Conservation (phyloP, 163 green algal species). For the Chloromonas sp. region DNA sequence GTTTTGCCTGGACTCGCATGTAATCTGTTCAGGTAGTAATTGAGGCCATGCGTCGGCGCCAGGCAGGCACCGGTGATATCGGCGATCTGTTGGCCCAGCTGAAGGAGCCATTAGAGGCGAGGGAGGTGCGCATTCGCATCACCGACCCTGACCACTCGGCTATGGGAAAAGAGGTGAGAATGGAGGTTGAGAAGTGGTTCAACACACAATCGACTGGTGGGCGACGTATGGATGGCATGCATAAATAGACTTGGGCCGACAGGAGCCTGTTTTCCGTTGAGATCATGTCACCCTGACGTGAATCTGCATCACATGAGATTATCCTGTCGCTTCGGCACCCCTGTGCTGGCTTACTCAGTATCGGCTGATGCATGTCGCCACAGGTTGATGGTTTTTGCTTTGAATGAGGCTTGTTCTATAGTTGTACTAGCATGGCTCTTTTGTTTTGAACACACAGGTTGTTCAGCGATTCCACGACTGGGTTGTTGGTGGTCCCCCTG, state of each 20-base stretch:
- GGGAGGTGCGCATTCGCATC: slow-evolving; percentile 56
- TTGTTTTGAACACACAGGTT: slow-evolving; percentile 16
- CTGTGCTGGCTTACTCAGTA: too few species aligned
- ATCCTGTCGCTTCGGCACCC: too few species aligned
- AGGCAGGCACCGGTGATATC: slow-evolving; percentile 45
- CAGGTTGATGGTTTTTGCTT: too few species aligned
- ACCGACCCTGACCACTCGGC: slow-evolving; percentile 60
- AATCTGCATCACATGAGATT: too few species aligned
- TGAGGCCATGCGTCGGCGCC: slow-evolving; percentile 53
- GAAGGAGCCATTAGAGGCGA: slow-evolving; percentile 66
- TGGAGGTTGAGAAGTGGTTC: background rate
- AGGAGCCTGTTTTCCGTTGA: too few species aligned
- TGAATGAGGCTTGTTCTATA: too few species aligned
- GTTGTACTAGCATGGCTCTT: too few species aligned
- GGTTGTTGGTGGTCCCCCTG: slow-evolving; percentile 18
- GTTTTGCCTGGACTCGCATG: too few species aligned
- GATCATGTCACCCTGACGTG: too few species aligned
- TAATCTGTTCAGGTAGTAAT: slow-evolving; percentile 56
- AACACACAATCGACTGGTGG: background rate
- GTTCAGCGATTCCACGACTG: slow-evolving; percentile 55
- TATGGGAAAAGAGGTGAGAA: slow-evolving; percentile 43
- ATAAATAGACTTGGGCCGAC: too few species aligned
- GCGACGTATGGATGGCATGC: too few species aligned
- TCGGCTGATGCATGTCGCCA: too few species aligned
- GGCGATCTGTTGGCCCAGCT: slow-evolving; percentile 68